Evolutionary conservation across 1,284 basidiomycete genomes (phyloP).

Genomic region (Kalmanozyma brasiliensis): DNA sequence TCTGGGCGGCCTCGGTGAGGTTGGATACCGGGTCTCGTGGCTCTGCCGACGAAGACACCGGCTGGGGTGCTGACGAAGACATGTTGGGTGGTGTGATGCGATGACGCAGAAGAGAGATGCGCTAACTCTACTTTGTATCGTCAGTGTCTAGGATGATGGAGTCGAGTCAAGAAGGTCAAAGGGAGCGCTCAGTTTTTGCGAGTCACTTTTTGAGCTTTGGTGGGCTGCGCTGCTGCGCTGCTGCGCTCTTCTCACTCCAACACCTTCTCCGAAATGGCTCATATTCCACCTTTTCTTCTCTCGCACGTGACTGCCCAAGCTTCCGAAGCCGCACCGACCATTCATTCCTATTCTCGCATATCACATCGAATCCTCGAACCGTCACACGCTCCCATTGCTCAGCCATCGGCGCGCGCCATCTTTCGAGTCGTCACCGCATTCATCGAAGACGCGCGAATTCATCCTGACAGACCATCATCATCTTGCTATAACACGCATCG

Average conservation of each 20-base stretch:
- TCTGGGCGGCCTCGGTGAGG: constrained; percentile 48
- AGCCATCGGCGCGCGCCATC: constrained; percentile 2
- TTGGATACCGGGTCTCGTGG: constrained; percentile 45
- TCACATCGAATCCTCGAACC: background rate
- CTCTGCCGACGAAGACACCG: constrained; percentile 51
- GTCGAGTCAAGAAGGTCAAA: constrained; percentile 9
- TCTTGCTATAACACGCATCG: background rate
- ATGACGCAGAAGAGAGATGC: constrained; percentile 1
- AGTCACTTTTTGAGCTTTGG: constrained; percentile 6
- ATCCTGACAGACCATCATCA: background rate
- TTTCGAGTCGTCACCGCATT: background rate
- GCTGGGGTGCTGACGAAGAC: constrained; percentile 49
- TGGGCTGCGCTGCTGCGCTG: background rate
- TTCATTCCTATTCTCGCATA: constrained; percentile 1
- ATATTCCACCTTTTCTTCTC: constrained; percentile 1
- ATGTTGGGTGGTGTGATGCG: constrained; percentile 16
- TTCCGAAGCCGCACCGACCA: constrained; percentile 12
- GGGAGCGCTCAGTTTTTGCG: constrained; percentile 6
- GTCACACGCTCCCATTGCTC: background rate
- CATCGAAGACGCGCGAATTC: background rate
- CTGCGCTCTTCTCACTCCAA: constrained; percentile 19
- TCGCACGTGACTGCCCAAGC: constrained; percentile 26
- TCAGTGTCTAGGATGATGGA: constrained; percentile 7
- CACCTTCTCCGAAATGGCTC: background rate
- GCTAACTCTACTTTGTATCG: background rate